Percentiles rank a stretch among this genome's conserved stretches.
These are phyloP conservation scores for Neurospora sp. DNA, from an alignment of 495 filamentous ascomycete genomes.

Conservation along the genomic window DNA sequence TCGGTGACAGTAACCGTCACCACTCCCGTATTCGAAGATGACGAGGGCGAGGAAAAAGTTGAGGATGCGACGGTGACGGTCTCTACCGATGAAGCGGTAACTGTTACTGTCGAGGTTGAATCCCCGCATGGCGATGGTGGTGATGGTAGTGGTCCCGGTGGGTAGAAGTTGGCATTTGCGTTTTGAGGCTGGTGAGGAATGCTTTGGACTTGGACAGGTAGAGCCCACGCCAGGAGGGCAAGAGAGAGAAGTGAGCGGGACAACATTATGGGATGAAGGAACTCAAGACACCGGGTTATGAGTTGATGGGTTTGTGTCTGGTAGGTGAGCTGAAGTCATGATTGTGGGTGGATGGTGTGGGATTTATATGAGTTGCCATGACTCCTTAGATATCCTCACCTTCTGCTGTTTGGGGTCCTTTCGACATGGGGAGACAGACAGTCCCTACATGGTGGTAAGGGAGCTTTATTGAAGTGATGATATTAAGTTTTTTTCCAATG, in stretches of 20 bases:
- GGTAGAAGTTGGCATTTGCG: background rate
- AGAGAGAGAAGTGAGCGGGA: background rate
- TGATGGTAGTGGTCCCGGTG: background rate
- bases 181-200: background rate
- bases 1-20: background rate
- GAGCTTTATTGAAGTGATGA: background rate
- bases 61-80: background rate
- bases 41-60: background rate
- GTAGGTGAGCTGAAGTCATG: background rate
- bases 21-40: background rate
- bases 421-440: background rate
- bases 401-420: background rate
- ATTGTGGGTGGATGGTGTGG: background rate
- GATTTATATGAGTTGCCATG: background rate
- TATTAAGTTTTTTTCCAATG: background rate
- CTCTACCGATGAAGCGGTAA: background rate
- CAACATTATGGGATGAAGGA: background rate
- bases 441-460: background rate
- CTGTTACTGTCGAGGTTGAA: constrained; percentile 5
- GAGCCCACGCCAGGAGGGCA: background rate
- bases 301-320: background rate
- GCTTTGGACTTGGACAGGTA: background rate
- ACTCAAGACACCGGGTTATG: background rate
- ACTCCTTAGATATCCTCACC: background rate
- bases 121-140: background rate